Evolutionary conservation across 2,329 filamentous ascomycete species (phyloP).

Genomic region (Diaporthe eres): DNA sequence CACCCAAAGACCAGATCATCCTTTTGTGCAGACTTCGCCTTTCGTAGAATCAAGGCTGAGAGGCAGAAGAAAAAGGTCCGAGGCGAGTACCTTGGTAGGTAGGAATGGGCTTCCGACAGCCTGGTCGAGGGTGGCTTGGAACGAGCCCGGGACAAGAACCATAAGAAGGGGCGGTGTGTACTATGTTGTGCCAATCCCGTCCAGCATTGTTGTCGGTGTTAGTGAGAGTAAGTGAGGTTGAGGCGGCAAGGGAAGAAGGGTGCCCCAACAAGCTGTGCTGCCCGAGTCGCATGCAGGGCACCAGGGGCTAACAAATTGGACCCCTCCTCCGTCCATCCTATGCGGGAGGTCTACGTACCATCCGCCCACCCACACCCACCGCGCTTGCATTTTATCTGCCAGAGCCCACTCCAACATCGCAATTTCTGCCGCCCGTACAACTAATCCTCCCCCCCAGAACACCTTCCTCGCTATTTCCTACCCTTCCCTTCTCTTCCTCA

Average conservation of each 20-base stretch:
- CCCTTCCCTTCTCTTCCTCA: slow-evolving; percentile 23
- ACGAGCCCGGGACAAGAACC: not conserved
- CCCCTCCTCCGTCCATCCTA: slow-evolving; percentile 4
- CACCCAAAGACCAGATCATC: not conserved
- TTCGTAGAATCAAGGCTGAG: not conserved
- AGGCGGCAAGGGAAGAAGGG: slow-evolving; percentile 18
- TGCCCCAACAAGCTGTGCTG: not conserved
- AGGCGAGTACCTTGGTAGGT: too few species aligned
- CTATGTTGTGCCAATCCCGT: not conserved
- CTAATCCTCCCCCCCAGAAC: slow-evolving; percentile 22
- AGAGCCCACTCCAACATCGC: slow-evolving; percentile 35
- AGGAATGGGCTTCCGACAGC: not conserved
- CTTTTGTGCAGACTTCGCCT: not conserved
- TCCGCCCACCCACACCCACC: slow-evolving; percentile 27
- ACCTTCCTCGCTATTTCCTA: slow-evolving; percentile 8
- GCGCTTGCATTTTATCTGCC: slow-evolving; percentile 34
- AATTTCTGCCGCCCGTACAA: slow-evolving; percentile 33
- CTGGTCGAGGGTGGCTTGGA: slow-evolving; percentile 1
- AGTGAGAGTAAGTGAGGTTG: slow-evolving; percentile 19
- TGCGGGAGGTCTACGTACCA: slow-evolving; percentile 13
- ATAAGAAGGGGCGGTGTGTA: slow-evolving; percentile 31
- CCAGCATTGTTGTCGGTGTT: slow-evolving; percentile 8
- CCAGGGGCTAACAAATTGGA: slow-evolving; percentile 38
- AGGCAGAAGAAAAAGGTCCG: not conserved
- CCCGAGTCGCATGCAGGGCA: slow-evolving; percentile 26